These are phyloP conservation scores for Hymenoscyphus salicellus DNA, from an alignment of 2,329 filamentous ascomycete species.

Conservation along the genomic window DNA sequence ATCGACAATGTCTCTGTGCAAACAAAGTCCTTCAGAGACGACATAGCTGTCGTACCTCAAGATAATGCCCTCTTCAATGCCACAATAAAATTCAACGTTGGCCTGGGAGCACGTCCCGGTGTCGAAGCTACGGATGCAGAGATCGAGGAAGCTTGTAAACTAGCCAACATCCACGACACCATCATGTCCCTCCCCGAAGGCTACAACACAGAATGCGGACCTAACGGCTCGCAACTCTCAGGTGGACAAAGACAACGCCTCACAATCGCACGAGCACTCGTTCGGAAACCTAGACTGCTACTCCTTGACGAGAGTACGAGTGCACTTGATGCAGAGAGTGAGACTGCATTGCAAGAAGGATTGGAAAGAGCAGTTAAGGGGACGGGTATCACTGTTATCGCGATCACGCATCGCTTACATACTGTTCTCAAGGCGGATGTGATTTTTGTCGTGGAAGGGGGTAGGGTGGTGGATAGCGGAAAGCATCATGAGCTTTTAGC, in stretches of 20 bases:
- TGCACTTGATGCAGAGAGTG: constrained; percentile 70
- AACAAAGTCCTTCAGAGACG: constrained; percentile 44
- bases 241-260: constrained; percentile 93
- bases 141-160: constrained; percentile 47
- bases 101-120: constrained; percentile 52
- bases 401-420: constrained; percentile 71
- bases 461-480: constrained; percentile 76
- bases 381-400: constrained; percentile 61
- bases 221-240: constrained; percentile 76
- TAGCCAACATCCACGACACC: constrained; percentile 52
- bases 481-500: constrained; percentile 70
- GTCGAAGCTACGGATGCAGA: constrained; percentile 50
- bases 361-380: constrained; percentile 58
- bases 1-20: neutral
- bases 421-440: constrained; percentile 70
- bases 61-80: constrained; percentile 57
- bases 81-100: constrained; percentile 54
- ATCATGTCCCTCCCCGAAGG: constrained; percentile 52
- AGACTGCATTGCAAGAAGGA: constrained; percentile 59
- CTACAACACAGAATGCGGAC: constrained; percentile 79
- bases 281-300: constrained; percentile 81
- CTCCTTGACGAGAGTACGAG: constrained; percentile 77
- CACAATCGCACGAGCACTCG: constrained; percentile 79
- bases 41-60: constrained; percentile 56
- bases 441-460: constrained; percentile 69